Conservation (phyloP, 140 eudicot genomes). For the Bidens hawaiensis region DNA sequence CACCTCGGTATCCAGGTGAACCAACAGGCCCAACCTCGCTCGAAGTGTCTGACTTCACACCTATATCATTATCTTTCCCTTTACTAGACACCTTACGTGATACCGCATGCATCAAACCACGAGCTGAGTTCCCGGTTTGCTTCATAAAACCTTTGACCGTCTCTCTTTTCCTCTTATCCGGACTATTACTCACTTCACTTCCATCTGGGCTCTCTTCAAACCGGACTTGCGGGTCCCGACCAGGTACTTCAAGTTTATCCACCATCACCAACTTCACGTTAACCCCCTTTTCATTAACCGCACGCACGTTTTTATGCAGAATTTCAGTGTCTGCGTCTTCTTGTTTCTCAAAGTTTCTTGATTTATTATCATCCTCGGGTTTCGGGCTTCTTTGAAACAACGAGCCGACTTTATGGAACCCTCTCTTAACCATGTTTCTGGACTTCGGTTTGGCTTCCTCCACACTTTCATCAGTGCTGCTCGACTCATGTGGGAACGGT, state of each 20-base stretch:
- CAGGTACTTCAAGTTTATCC: conserved; percentile 1
- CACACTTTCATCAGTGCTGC: conserved; percentile 56
- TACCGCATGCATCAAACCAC: conserved; percentile 44
- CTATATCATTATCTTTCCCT: conserved; percentile 20
- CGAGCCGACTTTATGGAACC: conserved; percentile 53
- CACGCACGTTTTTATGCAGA: conserved; percentile 25
- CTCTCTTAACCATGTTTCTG: conserved; percentile 41
- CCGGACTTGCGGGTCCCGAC: conserved; percentile 25
- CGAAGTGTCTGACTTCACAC: conserved; percentile 35
- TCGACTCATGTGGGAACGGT: conserved; percentile 31
- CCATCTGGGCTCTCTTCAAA: conserved; percentile 42
- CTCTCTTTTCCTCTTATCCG: conserved; percentile 37
- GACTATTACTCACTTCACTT: conserved; percentile 39
- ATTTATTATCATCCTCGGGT: conserved; percentile 18
- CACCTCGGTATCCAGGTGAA: conserved; percentile 27
- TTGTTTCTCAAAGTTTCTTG: conserved; percentile 10
- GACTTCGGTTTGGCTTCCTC: conserved; percentile 37
- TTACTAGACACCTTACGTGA: conserved; percentile 59
- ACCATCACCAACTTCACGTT: conserved; percentile 46
- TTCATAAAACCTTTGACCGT: conserved; percentile 63
- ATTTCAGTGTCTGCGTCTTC: conserved; percentile 24
- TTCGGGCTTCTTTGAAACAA: conserved; percentile 48
- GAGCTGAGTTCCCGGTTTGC: conserved; percentile 75
- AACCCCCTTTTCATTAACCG: conserved; percentile 37
- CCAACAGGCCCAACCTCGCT: conserved; percentile 29